Percentiles rank a stretch among this genome's conserved stretches.
phyloP scores from a whole-genome alignment of 192 early-diverging fungal genomes.

The Geranomyces michiganensis region DNA sequence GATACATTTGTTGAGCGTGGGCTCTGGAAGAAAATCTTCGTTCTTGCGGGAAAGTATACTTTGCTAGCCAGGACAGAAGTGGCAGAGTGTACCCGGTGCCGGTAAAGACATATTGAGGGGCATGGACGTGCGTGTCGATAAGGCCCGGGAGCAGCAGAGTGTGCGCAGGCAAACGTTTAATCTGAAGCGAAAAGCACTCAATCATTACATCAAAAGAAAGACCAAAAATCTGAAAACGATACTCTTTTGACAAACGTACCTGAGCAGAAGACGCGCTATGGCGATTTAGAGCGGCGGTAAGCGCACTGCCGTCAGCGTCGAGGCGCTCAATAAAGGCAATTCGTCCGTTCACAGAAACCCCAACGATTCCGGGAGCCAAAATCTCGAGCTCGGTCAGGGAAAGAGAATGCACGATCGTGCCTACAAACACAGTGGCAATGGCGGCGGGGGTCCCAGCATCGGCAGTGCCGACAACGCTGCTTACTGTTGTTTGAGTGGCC shows the following conservation, averaged over 20 bases:
- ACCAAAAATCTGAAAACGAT: too few relatives aligned
- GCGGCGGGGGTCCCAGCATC: neutral
- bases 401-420: slow-evolving; percentile 70
- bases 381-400: slow-evolving; percentile 68
- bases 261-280: too few relatives aligned
- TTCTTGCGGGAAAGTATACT: slow-evolving; percentile 90
- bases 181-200: slow-evolving; percentile 53
- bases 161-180: slow-evolving; percentile 13
- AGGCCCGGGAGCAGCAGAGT: slow-evolving; percentile 91
- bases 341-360: slow-evolving; percentile 62
- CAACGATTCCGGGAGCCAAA: slow-evolving; percentile 65
- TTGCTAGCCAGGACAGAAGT: slow-evolving; percentile 86
- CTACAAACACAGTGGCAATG: slow-evolving; percentile 35
- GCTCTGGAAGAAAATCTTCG: slow-evolving; percentile 66
- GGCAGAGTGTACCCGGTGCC: slow-evolving; percentile 91
- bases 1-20: slow-evolving; percentile 72
- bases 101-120: slow-evolving; percentile 86
- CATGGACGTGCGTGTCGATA: slow-evolving; percentile 93
- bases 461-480: too few relatives aligned
- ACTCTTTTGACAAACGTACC: too few relatives aligned
- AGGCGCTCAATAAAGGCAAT: slow-evolving; percentile 62
- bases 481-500: too few relatives aligned
- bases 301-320: neutral
- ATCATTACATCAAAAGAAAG: too few relatives aligned
- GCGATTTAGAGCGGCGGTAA: neutral